Conservation (phyloP, 2,329 filamentous ascomycete genomes). For the Aureobasidium sp. region DNA sequence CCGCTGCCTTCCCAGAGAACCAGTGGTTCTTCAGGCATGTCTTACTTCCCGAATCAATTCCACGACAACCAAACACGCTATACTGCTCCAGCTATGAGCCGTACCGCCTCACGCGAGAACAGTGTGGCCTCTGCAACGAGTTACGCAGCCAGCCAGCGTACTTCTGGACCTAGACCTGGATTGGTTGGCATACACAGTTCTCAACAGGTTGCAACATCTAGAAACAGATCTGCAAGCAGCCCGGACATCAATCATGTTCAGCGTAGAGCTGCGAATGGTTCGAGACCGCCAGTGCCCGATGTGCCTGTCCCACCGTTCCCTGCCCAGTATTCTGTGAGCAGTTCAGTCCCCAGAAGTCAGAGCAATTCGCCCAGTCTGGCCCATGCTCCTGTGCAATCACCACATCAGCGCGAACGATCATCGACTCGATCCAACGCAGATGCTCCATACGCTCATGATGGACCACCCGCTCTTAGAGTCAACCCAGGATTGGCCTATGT, state of each 20-base stretch:
- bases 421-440: constrained; percentile 17
- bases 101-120: constrained; percentile 40
- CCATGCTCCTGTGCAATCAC: constrained; percentile 55
- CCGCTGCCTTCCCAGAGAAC: constrained; percentile 69
- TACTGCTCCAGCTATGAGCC: constrained; percentile 79
- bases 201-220: constrained; percentile 45
- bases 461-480: constrained; percentile 40
- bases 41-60: constrained; percentile 74
- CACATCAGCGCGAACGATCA: constrained; percentile 57
- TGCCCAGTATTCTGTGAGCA: constrained; percentile 27
- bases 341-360: constrained; percentile 62
- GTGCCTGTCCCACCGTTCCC: constrained; percentile 45
- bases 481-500: constrained; percentile 9
- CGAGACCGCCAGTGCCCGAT: constrained; percentile 36
- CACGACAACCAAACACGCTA: constrained; percentile 71
- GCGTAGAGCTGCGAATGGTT: constrained; percentile 49
- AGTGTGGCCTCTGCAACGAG: constrained; percentile 3
- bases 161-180: constrained; percentile 33
- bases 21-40: constrained; percentile 64
- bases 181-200: constrained; percentile 45
- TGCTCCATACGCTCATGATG: constrained; percentile 36
- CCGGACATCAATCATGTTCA: constrained; percentile 74
- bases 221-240: constrained; percentile 85
- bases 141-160: constrained; percentile 16
- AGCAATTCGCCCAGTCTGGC: constrained; percentile 65